Evolutionary conservation across 148 eudicot species (phyloP).

Genomic region (Euryodendron excelsum): DNA sequence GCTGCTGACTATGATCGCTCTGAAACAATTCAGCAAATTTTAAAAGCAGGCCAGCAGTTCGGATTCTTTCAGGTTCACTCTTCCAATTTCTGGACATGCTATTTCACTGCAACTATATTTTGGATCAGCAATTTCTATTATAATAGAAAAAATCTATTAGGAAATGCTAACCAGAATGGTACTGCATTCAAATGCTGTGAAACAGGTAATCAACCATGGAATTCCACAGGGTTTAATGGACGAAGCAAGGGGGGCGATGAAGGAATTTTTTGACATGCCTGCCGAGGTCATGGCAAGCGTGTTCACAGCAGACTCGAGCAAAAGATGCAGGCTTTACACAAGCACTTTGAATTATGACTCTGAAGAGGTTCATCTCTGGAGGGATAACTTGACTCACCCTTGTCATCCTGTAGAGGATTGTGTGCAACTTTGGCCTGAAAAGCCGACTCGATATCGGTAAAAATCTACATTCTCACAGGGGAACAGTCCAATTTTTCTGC

Average conservation of each 20-base stretch:
- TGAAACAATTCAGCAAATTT: conserved; percentile 19
- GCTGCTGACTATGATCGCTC: conserved; percentile 1
- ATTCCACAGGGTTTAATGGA: conserved; percentile 10
- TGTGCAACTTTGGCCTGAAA: conserved; percentile 26
- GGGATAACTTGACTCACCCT: conserved; percentile 36
- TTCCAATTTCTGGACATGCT: too few species aligned
- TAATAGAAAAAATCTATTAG: too few species aligned
- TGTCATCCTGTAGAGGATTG: conserved; percentile 30
- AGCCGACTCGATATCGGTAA: conserved; percentile 36
- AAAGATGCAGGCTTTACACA: conserved; percentile 36
- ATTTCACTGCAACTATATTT: too few species aligned
- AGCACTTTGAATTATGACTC: conserved; percentile 34
- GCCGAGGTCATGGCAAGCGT: conserved; percentile 14
- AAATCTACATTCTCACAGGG: background rate
- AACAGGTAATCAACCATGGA: conserved; percentile 33
- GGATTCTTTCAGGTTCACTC: conserved; percentile 48
- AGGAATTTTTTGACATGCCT: conserved; percentile 27
- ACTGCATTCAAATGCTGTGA: too few species aligned
- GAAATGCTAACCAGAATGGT: too few species aligned
- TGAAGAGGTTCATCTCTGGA: conserved; percentile 36
- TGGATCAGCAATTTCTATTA: too few species aligned
- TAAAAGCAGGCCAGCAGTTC: conserved; percentile 33
- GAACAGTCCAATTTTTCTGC: background rate
- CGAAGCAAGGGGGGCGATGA: conserved; percentile 11
- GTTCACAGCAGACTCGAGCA: conserved; percentile 10